Evolutionary conservation across 2,329 filamentous ascomycete species (phyloP), one percentile per base, ranked within the genome.

Genomic region (Ciborinia camelliae): DNA sequence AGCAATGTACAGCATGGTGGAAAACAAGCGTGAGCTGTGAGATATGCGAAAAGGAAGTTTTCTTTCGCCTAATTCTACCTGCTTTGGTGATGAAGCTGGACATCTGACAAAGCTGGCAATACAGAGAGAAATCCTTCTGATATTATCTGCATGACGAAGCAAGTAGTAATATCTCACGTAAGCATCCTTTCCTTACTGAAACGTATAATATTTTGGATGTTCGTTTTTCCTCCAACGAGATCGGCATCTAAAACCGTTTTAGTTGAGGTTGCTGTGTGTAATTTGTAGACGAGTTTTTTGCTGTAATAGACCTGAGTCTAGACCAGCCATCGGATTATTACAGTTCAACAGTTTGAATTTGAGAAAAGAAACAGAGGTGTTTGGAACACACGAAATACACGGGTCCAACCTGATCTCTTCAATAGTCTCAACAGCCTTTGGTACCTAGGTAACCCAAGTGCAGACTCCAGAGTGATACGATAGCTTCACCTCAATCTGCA

Each of bases 111-210:
- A 28, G 7, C 15, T 32, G 26, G 26, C 6, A 18, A 30, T 51
- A 51, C 28, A 30, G 48, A 51, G 48, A 32, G 48, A 51, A 32
- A 51, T 51, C 48, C 48, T 51, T 51, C 48, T 30, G 28, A 51
- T 30, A 15, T 30, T 6, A 51, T 32, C 26, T 18, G 15, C 28
- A 32, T 32, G 48, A 51, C 48, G 26, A 51, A 51, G 26, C 28
- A 51, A n/a, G 48, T 30, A 18, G 48, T 18, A 50, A 30, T 51
- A 51, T 51, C n/a, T n/a, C 48, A 51, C 48, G 20, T 51, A 32
- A 51, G 48, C 48, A 30, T 51, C 2, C 6, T 30, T 15, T 30
- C 8, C 41, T 32, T 2, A 51, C 7, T 51, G 26, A 28, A 50
- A 14, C 14, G 39, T 20, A 1, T 43, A 14, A 18, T 43, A 15